Percentiles rank a stretch among this genome's conserved stretches.
Conservation (phyloP, 805 yeast genomes). For the Saccharomyces kudriavzevii region DNA sequence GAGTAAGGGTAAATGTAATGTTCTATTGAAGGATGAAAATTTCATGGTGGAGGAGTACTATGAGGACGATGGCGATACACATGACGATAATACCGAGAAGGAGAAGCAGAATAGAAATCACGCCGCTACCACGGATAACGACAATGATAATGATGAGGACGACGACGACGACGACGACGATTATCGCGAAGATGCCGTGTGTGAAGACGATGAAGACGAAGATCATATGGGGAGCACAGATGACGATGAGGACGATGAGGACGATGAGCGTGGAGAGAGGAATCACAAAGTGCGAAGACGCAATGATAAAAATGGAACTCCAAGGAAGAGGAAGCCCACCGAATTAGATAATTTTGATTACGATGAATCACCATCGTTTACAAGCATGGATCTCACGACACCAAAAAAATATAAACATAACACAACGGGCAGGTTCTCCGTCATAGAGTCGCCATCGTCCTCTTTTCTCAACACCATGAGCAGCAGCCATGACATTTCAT, state of each 20-base stretch:
- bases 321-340: slow-evolving; percentile 22
- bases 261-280: not conserved
- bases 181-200: slow-evolving; percentile 3
- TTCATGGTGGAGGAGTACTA: slow-evolving; percentile 17
- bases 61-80: slow-evolving; percentile 11
- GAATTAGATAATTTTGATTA: slow-evolving; percentile 26
- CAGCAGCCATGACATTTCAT: not conserved
- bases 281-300: not conserved
- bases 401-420: slow-evolving; percentile 20
- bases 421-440: not conserved
- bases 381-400: slow-evolving; percentile 10
- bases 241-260: slow-evolving; percentile 4
- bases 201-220: slow-evolving; percentile 4
- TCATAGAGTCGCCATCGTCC: not conserved
- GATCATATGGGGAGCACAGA: slow-evolving; percentile 5
- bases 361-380: slow-evolving; percentile 5
- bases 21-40: slow-evolving; percentile 6
- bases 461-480: not conserved
- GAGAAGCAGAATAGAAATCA: slow-evolving; percentile 5
- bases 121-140: slow-evolving; percentile 8
- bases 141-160: slow-evolving; percentile 9
- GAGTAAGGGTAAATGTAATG: not conserved
- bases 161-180: slow-evolving; percentile 10
- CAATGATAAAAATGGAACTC: slow-evolving; percentile 3
- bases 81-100: slow-evolving; percentile 10